Percentiles rank a stretch among this genome's conserved stretches.
These are phyloP conservation scores for Colletotrichum tropicicola DNA, from an alignment of 2,329 filamentous ascomycete species.

Conservation along the genomic window DNA sequence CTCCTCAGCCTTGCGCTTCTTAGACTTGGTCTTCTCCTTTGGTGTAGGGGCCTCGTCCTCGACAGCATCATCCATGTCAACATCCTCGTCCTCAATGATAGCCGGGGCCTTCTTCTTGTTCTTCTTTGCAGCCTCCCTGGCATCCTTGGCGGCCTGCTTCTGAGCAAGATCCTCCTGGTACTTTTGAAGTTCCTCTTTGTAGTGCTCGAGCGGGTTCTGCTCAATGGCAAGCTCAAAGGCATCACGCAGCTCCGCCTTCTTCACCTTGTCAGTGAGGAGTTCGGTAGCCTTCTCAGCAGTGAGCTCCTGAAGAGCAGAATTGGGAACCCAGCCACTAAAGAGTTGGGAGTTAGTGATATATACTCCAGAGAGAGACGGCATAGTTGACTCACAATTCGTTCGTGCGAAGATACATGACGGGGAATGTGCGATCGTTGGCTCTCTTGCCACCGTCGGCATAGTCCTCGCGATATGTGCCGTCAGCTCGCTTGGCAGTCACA, in stretches of 20 bases:
- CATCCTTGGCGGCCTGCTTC: conserved; percentile 59
- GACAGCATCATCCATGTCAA: conserved; percentile 68
- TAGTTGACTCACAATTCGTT: conserved; percentile 89
- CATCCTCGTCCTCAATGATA: conserved; percentile 64
- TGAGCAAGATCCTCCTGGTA: conserved; percentile 74
- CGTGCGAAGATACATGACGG: conserved; percentile 93
- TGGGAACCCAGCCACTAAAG: conserved; percentile 87
- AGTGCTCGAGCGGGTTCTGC: conserved; percentile 79
- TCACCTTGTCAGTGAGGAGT: conserved; percentile 78
- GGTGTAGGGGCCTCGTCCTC: conserved; percentile 62
- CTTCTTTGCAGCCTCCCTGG: conserved; percentile 57
- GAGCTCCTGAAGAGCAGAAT: conserved; percentile 82
- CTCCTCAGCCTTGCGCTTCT: conserved; percentile 90
- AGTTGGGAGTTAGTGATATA: neutral
- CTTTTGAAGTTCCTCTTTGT: conserved; percentile 81
- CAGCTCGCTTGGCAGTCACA: conserved; percentile 81
- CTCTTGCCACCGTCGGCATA: conserved; percentile 90
- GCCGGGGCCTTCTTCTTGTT: conserved; percentile 57
- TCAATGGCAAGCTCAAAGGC: conserved; percentile 86
- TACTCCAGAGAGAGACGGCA: neutral
- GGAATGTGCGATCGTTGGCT: conserved; percentile 84
- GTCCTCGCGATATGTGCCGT: conserved; percentile 88
- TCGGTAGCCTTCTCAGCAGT: conserved; percentile 76
- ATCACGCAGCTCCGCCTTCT: conserved; percentile 75
- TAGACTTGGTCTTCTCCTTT: conserved; percentile 79